Conservation (phyloP, 805 yeast species). For the Ogataea philodendri region DNA sequence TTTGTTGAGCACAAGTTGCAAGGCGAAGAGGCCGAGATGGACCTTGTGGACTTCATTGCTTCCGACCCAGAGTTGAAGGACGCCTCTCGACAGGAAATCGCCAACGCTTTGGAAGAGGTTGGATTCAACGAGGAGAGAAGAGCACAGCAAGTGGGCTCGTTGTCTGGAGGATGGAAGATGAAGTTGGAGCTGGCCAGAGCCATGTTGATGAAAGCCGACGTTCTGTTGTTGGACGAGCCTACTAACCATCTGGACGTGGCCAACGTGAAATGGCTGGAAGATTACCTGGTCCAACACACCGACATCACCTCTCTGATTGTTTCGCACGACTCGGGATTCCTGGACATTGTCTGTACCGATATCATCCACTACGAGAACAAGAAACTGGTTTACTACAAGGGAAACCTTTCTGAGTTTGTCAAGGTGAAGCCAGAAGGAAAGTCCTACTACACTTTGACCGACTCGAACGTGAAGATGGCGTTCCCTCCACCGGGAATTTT, state of each 20-base stretch:
- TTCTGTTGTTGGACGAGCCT: slow-evolving; percentile 92
- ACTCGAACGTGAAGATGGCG: slow-evolving; percentile 90
- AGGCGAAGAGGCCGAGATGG: slow-evolving; percentile 90
- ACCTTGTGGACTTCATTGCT: slow-evolving; percentile 83
- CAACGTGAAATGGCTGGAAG: slow-evolving; percentile 92
- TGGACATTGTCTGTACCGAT: slow-evolving; percentile 94
- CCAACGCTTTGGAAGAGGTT: slow-evolving; percentile 74
- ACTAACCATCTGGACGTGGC: slow-evolving; percentile 95
- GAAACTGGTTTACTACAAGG: slow-evolving; percentile 92
- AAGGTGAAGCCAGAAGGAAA: slow-evolving; percentile 93
- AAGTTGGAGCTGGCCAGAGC: slow-evolving; percentile 98
- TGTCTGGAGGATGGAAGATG: slow-evolving; percentile 99
- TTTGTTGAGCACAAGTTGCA: slow-evolving; percentile 96
- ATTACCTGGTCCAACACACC: slow-evolving; percentile 76
- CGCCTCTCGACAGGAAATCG: slow-evolving; percentile 67
- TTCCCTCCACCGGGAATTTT: slow-evolving; percentile 98
- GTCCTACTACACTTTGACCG: slow-evolving; percentile 91
- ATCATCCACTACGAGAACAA: slow-evolving; percentile 95
- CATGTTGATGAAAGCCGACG: slow-evolving; percentile 96
- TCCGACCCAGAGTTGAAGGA: slow-evolving; percentile 75
- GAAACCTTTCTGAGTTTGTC: slow-evolving; percentile 91
- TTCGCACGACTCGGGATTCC: slow-evolving; percentile 96
- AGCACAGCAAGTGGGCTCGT: slow-evolving; percentile 85
- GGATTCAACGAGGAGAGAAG: slow-evolving; percentile 92
- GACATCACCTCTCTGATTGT: slow-evolving; percentile 93